These are phyloP conservation scores for Komagataella pseudopastoris DNA, from an alignment of 805 yeast species.

Conservation along the genomic window DNA sequence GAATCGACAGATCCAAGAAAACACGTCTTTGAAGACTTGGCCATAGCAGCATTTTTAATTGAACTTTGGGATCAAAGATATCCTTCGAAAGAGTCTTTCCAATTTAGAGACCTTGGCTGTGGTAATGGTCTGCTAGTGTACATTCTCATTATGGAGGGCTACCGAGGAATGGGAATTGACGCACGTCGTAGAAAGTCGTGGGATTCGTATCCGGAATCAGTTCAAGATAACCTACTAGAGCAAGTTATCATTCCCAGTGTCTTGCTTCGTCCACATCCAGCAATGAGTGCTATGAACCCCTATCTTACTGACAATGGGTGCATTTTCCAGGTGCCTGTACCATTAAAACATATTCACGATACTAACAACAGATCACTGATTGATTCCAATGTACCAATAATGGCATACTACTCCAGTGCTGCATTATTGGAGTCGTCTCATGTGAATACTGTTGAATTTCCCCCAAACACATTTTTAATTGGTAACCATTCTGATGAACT, in stretches of 20 bases:
- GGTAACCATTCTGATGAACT: slow-evolving; percentile 95
- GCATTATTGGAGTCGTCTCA: slow-evolving; percentile 36
- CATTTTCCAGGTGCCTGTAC: slow-evolving; percentile 37
- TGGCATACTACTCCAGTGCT: slow-evolving; percentile 42
- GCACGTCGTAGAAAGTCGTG: slow-evolving; percentile 86
- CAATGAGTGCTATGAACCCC: slow-evolving; percentile 37
- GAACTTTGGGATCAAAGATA: slow-evolving; percentile 62
- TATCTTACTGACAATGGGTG: slow-evolving; percentile 47
- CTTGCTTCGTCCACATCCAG: slow-evolving; percentile 58
- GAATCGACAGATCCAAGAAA: slow-evolving; percentile 91
- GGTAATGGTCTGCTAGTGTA: slow-evolving; percentile 86
- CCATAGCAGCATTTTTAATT: slow-evolving; percentile 87
- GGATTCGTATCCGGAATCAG: slow-evolving; percentile 57
- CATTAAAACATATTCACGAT: slow-evolving; percentile 9
- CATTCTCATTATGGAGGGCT: slow-evolving; percentile 68
- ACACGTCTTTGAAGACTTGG: slow-evolving; percentile 92
- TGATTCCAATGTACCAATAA: slow-evolving; percentile 23
- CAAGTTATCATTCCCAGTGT: slow-evolving; percentile 76
- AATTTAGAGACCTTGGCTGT: slow-evolving; percentile 86
- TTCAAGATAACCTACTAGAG: slow-evolving; percentile 46
- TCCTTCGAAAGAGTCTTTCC: slow-evolving; percentile 27
- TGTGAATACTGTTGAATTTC: slow-evolving; percentile 53
- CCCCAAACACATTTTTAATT: slow-evolving; percentile 63
- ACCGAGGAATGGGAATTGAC: slow-evolving; percentile 73
- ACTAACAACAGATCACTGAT: slow-evolving; percentile 1